These are phyloP conservation scores for Pelargonium citronellum DNA, from an alignment of 441 rosid species.

Conservation along the genomic window DNA sequence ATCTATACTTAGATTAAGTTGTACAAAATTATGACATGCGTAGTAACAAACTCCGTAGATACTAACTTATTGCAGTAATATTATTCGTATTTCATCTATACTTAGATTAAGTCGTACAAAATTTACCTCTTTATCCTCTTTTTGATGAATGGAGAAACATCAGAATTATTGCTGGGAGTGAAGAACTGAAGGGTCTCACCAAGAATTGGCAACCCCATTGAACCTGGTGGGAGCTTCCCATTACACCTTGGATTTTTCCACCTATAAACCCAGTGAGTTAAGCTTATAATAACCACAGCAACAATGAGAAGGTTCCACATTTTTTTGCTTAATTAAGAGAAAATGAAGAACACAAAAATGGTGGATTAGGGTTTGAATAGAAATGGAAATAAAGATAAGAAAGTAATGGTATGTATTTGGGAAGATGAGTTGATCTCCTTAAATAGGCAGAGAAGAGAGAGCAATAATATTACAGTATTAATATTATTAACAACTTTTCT, in stretches of 20 bases:
- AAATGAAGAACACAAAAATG: conserved; percentile 24
- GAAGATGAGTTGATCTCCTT: conserved; percentile 36
- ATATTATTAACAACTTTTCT: not conserved
- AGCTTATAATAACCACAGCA: conserved; percentile 37
- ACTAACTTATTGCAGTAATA: too few relatives aligned
- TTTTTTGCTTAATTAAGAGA: conserved; percentile 18
- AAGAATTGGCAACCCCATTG: conserved; percentile 80
- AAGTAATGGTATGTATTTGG: conserved; percentile 51
- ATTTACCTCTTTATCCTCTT: conserved; percentile 60
- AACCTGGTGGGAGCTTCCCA: conserved; percentile 85
- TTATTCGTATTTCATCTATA: too few relatives aligned
- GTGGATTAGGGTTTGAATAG: conserved; percentile 31
- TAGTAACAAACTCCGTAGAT: not conserved
- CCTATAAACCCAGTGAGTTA: conserved; percentile 47
- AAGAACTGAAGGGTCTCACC: conserved; percentile 81
- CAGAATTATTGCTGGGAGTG: conserved; percentile 51
- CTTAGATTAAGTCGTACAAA: not conserved
- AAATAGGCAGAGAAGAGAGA: conserved; percentile 39
- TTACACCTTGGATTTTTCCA: conserved; percentile 80
- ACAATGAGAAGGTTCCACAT: conserved; percentile 53
- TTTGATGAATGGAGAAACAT: conserved; percentile 57
- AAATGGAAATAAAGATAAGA: conserved; percentile 36
- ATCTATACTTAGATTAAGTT: too few relatives aligned
- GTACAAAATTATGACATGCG: too few relatives aligned
- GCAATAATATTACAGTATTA: conserved; percentile 13